phyloP scores from a whole-genome alignment of 2,329 filamentous ascomycete genomes.

The Gyromitra esculenta region DNA sequence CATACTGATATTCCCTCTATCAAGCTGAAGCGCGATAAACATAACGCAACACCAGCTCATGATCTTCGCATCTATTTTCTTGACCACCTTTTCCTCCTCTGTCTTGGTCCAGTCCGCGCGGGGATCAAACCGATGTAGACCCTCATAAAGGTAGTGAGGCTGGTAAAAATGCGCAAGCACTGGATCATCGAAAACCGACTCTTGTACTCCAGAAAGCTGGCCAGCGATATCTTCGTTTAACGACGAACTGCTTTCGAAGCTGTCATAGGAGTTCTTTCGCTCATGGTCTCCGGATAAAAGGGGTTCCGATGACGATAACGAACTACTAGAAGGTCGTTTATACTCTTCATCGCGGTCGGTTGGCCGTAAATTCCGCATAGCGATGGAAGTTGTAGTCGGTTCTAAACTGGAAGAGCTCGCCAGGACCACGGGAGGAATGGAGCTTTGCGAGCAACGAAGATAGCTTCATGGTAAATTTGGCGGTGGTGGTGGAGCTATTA shows the following conservation, averaged over 20 bases:
- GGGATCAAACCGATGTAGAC: slow-evolving; percentile 69
- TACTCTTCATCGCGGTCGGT: slow-evolving; percentile 23
- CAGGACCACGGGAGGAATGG: not conserved
- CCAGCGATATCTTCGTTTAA: slow-evolving; percentile 10
- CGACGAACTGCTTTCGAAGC: slow-evolving; percentile 20
- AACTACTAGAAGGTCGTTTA: slow-evolving; percentile 15
- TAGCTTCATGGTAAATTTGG: slow-evolving; percentile 12
- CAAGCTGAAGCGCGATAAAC: slow-evolving; percentile 72
- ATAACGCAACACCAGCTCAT: slow-evolving; percentile 66
- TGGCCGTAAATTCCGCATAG: slow-evolving; percentile 27
- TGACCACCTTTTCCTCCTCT: slow-evolving; percentile 68
- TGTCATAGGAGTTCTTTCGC: slow-evolving; percentile 42
- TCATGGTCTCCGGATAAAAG: slow-evolving; percentile 31
- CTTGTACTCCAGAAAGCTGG: slow-evolving; percentile 45
- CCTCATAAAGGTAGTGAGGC: slow-evolving; percentile 69
- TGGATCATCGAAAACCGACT: slow-evolving; percentile 55
- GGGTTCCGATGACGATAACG: slow-evolving; percentile 24
- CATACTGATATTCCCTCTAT: slow-evolving; percentile 68
- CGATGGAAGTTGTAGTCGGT: slow-evolving; percentile 6
- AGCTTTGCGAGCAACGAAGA: slow-evolving; percentile 15
- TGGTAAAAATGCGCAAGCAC: slow-evolving; percentile 61
- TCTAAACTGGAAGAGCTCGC: not conserved
- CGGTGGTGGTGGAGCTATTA: slow-evolving; percentile 1
- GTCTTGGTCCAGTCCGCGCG: slow-evolving; percentile 67
- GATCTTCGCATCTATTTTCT: slow-evolving; percentile 63